Percentiles rank a stretch among this genome's conserved stretches.
These are phyloP conservation scores for Dipteronia dyeriana DNA, from an alignment of 345 rosid genomes.

Conservation along the genomic window DNA sequence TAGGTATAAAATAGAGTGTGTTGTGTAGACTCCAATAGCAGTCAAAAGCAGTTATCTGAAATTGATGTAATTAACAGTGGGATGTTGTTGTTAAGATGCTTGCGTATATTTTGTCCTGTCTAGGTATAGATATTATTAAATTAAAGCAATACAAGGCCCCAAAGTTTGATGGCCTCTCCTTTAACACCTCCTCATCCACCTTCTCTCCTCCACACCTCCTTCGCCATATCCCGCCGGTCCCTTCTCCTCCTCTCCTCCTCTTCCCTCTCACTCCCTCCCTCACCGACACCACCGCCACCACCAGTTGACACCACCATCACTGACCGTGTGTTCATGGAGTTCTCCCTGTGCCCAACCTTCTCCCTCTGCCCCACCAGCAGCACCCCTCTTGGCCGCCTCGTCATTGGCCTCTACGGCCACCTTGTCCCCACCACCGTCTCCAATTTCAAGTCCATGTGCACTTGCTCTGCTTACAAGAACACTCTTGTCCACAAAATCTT, in stretches of 20 bases:
- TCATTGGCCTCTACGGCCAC: conserved; percentile 76
- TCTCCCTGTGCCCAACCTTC: conserved; percentile 78
- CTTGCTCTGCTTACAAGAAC: conserved; percentile 65
- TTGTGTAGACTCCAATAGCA: no score
- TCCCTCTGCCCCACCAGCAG: conserved; percentile 49
- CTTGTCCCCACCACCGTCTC: conserved; percentile 76
- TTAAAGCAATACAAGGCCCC: not conserved
- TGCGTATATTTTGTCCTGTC: no score
- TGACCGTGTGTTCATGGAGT: conserved; percentile 85
- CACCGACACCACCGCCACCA: conserved; percentile 24
- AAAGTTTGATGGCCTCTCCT: conserved; percentile 38
- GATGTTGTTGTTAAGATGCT: not conserved
- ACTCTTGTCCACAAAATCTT: conserved; percentile 79
- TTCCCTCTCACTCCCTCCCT: conserved; percentile 37
- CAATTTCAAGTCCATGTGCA: conserved; percentile 82
- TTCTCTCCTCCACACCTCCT: conserved; percentile 24
- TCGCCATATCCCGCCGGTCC: conserved; percentile 35
- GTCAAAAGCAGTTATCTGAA: no score
- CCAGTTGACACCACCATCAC: conserved; percentile 72
- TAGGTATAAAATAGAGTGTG: no score
- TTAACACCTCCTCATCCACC: conserved; percentile 27
- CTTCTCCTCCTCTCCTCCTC: conserved; percentile 45
- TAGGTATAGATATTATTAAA: no score
- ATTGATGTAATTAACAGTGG: not conserved
- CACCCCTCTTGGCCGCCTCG: conserved; percentile 71